Evolutionary conservation across 2,329 filamentous ascomycete species (phyloP).

Genomic region (Fusarium sp.): DNA sequence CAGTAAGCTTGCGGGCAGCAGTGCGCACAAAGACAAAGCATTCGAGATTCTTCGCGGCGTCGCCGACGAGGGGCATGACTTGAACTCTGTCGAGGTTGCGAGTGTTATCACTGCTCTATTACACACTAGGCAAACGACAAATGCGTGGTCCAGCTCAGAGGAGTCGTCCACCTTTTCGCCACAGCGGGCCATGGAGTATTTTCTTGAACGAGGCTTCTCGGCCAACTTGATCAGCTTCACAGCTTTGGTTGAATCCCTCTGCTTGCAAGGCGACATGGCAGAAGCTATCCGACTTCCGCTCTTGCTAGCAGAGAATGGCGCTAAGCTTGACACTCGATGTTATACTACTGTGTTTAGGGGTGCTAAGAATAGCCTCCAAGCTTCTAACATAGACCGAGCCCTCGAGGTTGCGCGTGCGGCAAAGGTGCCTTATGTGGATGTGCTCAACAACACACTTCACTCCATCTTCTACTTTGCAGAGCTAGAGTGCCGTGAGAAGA

Average conservation of each 20-base stretch:
- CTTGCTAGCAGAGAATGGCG: conserved; percentile 52
- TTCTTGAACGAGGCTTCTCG: conserved; percentile 68
- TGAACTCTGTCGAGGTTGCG: conserved; percentile 58
- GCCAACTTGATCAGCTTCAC: conserved; percentile 72
- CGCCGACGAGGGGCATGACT: conserved; percentile 52
- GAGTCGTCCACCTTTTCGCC: conserved; percentile 42
- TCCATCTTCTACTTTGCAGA: conserved; percentile 57
- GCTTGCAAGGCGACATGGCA: conserved; percentile 57
- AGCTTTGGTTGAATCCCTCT: conserved; percentile 75
- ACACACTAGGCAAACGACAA: conserved; percentile 41
- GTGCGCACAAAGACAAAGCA: conserved; percentile 53
- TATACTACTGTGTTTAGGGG: conserved; percentile 76
- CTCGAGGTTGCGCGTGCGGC: conserved; percentile 59
- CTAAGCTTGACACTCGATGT: conserved; percentile 71
- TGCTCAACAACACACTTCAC: conserved; percentile 57
- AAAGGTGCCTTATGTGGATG: conserved; percentile 50
- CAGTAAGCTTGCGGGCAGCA: conserved; percentile 53
- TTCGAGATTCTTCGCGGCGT: conserved; percentile 53
- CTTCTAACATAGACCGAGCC: conserved; percentile 57
- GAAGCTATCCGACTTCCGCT: conserved; percentile 50
- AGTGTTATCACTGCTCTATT: conserved; percentile 69
- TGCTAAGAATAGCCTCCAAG: conserved; percentile 67
- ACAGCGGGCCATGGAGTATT: conserved; percentile 47
- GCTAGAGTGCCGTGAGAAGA: conserved; percentile 49
- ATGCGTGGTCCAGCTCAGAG: conserved; percentile 31